Evolutionary conservation across 176 grass and related monocot species (phyloP).

Genomic region (Avena atlantica): DNA sequence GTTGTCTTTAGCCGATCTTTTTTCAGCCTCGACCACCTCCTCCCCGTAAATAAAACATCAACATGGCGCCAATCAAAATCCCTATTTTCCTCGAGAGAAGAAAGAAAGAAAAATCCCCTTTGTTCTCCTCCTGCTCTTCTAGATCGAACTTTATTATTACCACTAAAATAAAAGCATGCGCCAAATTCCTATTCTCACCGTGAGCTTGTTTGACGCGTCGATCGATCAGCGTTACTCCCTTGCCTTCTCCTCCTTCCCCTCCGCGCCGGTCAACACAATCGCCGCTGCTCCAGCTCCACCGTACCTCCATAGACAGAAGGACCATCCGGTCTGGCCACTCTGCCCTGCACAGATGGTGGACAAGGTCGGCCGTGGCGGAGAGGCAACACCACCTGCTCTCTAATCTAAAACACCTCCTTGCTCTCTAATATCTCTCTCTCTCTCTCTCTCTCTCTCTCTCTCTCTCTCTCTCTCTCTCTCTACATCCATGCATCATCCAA

Average conservation of each 20-base stretch:
- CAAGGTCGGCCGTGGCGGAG: background rate
- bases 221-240: background rate
- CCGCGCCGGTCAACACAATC: background rate
- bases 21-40: background rate
- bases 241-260: background rate
- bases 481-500: background rate
- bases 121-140: background rate
- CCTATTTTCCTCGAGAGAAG: no score
- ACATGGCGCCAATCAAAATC: background rate
- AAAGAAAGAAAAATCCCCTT: background rate
- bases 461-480: background rate
- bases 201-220: background rate
- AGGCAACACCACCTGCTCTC: background rate
- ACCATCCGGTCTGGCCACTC: background rate
- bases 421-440: background rate
- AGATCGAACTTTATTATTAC: background rate
- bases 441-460: background rate
- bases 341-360: background rate
- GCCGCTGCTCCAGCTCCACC: no score
- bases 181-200: background rate
- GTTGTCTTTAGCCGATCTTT: background rate
- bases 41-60: background rate
- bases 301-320: no score
- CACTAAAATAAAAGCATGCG: background rate
- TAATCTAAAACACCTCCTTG: background rate